A percentile compares a stretch with the other conserved stretches of the same genome.
Conservation (phyloP, 1,284 basidiomycete species). For the Ceratobasidium papillatum region DNA sequence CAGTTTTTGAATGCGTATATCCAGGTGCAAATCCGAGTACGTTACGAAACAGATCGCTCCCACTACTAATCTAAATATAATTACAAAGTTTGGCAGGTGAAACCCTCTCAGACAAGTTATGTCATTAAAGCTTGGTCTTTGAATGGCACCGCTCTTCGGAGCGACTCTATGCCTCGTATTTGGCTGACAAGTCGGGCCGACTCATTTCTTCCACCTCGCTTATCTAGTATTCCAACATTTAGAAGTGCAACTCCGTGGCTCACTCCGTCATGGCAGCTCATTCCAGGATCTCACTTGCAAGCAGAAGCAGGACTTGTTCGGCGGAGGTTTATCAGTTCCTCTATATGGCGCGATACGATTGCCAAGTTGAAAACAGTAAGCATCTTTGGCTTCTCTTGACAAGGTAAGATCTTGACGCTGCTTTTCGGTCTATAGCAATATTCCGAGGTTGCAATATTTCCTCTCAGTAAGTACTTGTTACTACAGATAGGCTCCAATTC, state of each 20-base stretch:
- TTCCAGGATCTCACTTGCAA: constrained; percentile 3
- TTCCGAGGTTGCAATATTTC: neutral
- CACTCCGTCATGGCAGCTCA: neutral
- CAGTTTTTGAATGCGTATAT: too few relatives aligned
- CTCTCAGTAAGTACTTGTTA: constrained; percentile 11
- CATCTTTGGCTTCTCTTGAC: neutral
- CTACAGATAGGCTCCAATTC: neutral
- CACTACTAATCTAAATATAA: neutral
- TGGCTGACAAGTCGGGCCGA: neutral
- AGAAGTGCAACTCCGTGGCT: neutral
- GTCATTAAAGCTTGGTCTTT: neutral
- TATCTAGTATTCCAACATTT: neutral
- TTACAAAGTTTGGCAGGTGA: too few relatives aligned
- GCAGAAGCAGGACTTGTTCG: neutral
- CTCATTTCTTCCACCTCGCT: neutral
- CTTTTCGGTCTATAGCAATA: neutral
- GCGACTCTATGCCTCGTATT: neutral
- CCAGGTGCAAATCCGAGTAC: too few relatives aligned
- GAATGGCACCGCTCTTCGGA: neutral
- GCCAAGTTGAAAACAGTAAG: neutral
- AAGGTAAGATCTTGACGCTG: too few relatives aligned
- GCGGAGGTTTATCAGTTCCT: constrained; percentile 2
- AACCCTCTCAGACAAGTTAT: neutral
- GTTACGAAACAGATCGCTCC: neutral
- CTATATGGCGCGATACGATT: neutral